Conservation (phyloP, 1,284 basidiomycete genomes). For the Sanghuangporus weigelae region DNA sequence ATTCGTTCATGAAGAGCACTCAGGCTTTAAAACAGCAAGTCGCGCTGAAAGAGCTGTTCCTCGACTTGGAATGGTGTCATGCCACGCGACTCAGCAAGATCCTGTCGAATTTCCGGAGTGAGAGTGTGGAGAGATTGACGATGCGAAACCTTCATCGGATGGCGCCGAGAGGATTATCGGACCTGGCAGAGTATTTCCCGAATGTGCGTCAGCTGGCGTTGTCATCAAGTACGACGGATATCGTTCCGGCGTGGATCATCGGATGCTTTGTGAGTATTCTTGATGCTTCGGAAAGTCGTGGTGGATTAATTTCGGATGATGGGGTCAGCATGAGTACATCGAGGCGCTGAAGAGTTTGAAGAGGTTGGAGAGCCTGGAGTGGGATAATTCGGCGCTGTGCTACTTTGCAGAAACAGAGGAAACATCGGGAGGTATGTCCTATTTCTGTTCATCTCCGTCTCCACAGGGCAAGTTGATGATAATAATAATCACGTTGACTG, state of each 20-base stretch:
- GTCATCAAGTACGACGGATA: conserved; percentile 2
- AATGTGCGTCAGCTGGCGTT: background rate
- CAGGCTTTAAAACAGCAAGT: background rate
- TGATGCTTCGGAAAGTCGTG: background rate
- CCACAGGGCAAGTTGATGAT: background rate
- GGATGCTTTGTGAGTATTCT: background rate
- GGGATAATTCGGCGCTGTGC: background rate
- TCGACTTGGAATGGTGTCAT: conserved; percentile 3
- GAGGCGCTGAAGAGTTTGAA: background rate
- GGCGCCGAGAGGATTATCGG: background rate
- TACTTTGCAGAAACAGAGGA: background rate
- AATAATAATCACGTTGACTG: background rate
- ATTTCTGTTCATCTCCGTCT: background rate
- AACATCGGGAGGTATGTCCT: background rate
- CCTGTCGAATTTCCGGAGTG: background rate
- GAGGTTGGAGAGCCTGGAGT: background rate
- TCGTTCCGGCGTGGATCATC: background rate
- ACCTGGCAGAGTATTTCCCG: background rate
- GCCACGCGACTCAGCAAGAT: background rate
- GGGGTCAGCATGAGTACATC: background rate
- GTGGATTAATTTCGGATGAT: background rate
- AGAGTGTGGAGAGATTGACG: background rate
- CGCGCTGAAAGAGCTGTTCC: background rate
- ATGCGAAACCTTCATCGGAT: background rate
- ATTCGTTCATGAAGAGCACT: background rate